Conservation (phyloP, 495 filamentous ascomycete species). For the Penicillium egyptiacum region DNA sequence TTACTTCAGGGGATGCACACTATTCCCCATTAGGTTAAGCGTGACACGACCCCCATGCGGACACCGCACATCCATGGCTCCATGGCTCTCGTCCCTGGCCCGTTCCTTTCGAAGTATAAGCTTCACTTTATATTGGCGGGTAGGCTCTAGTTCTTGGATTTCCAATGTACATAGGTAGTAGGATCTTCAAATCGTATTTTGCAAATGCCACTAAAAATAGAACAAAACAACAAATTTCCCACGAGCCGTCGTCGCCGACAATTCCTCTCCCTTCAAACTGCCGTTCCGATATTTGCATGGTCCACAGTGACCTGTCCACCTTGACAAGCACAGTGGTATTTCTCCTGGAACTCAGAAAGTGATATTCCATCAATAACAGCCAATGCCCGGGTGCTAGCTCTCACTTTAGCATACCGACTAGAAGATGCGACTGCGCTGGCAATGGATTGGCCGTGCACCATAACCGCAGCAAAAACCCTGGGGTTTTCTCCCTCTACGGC, state of each 20-base stretch:
- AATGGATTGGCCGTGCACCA: slow-evolving; percentile 71
- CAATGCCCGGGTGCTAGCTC: slow-evolving; percentile 68
- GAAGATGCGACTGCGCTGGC: slow-evolving; percentile 62
- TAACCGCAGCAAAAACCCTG: slow-evolving; percentile 66
- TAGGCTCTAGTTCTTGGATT: background rate
- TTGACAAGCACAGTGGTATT: slow-evolving; percentile 64
- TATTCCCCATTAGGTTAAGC: slow-evolving; percentile 27
- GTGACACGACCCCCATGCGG: slow-evolving; percentile 28
- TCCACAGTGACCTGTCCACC: background rate
- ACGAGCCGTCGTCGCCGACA: background rate
- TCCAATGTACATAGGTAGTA: background rate
- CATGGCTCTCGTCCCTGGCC: background rate
- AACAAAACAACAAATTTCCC: background rate
- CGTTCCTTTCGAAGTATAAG: background rate
- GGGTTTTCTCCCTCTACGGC: slow-evolving; percentile 43
- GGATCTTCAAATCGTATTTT: background rate
- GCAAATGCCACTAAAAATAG: background rate
- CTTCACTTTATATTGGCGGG: background rate
- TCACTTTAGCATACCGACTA: slow-evolving; percentile 69
- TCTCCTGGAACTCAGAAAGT: slow-evolving; percentile 57
- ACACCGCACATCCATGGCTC: slow-evolving; percentile 12
- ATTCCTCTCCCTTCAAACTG: slow-evolving; percentile 24
- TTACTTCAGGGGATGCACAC: slow-evolving; percentile 36
- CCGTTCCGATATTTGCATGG: slow-evolving; percentile 35
- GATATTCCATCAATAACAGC: slow-evolving; percentile 55